A percentile compares a stretch with the other conserved stretches of the same genome.
These are phyloP conservation scores for Populus trichocarpa DNA, from an alignment of 441 rosid species.

Conservation along the genomic window DNA sequence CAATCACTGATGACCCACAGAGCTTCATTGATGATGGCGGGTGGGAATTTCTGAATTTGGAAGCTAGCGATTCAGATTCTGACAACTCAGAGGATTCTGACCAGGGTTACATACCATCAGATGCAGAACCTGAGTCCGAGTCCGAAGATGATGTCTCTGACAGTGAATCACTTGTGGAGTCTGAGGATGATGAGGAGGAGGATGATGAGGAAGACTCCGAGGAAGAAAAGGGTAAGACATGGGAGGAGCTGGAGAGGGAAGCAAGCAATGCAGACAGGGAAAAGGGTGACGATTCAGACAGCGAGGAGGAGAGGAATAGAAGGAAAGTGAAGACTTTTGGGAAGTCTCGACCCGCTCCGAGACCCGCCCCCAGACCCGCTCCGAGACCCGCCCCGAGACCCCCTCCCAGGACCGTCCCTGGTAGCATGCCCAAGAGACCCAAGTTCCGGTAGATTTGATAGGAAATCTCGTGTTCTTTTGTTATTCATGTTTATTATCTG, in stretches of 20 bases:
- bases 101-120: conserved; percentile 73
- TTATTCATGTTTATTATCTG: neutral
- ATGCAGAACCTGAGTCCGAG: conserved; percentile 63
- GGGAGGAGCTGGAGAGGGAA: conserved; percentile 88
- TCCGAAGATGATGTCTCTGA: conserved; percentile 64
- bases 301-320: conserved; percentile 75
- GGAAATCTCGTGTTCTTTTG: neutral
- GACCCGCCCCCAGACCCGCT: neutral
- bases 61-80: conserved; percentile 72
- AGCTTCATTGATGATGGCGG: conserved; percentile 78
- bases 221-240: conserved; percentile 82
- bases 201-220: conserved; percentile 50
- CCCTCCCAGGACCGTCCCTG: neutral
- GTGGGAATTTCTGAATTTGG: conserved; percentile 82
- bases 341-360: conserved; percentile 33
- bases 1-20: conserved; percentile 75
- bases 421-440: neutral
- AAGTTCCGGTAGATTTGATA: neutral
- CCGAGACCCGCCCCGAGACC: too few relatives aligned
- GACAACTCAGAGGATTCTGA: conserved; percentile 69
- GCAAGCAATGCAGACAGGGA: conserved; percentile 79
- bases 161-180: conserved; percentile 75
- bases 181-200: conserved; percentile 53
- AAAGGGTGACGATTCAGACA: conserved; percentile 67
- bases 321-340: conserved; percentile 74